A percentile compares a stretch with the other conserved stretches of the same genome.
Evolutionary conservation across 2,329 filamentous ascomycete species (phyloP).

Genomic region (Aspergillus jensenii): DNA sequence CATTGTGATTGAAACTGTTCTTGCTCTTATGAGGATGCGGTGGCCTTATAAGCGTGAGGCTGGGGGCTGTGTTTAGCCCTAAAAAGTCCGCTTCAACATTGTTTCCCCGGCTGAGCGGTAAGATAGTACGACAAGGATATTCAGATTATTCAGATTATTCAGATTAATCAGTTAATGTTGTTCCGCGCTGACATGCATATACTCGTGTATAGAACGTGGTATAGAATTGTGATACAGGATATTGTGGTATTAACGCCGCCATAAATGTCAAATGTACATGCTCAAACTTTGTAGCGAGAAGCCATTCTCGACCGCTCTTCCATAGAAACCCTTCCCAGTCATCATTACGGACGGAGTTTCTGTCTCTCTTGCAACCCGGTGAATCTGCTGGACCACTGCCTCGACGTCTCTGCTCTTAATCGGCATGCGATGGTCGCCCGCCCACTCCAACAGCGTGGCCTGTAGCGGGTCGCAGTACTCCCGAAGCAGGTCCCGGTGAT

Average conservation of each 20-base stretch:
- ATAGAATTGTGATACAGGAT: too few species aligned
- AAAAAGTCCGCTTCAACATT: background rate
- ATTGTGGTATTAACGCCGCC: background rate
- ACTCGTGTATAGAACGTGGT: too few species aligned
- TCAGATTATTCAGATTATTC: too few species aligned
- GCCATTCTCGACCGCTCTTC: background rate
- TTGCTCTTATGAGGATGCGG: background rate
- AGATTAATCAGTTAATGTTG: too few species aligned
- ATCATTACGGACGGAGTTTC: background rate
- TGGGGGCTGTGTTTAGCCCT: background rate
- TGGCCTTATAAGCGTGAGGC: background rate
- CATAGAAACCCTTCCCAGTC: background rate
- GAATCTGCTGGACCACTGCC: background rate
- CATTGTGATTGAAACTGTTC: background rate
- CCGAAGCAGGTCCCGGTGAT: background rate
- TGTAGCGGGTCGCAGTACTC: constrained; percentile 56
- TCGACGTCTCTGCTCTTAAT: constrained; percentile 65
- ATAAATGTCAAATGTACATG: background rate
- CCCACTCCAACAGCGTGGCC: constrained; percentile 65
- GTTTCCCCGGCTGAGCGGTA: background rate
- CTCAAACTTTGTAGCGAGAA: background rate
- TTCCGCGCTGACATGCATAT: too few species aligned
- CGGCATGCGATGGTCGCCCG: constrained; percentile 69
- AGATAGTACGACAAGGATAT: background rate
- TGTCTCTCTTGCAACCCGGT: background rate